Evolutionary conservation across 768 basidiomycete species (phyloP).

Genomic region (Thelephora aurantiotincta): DNA sequence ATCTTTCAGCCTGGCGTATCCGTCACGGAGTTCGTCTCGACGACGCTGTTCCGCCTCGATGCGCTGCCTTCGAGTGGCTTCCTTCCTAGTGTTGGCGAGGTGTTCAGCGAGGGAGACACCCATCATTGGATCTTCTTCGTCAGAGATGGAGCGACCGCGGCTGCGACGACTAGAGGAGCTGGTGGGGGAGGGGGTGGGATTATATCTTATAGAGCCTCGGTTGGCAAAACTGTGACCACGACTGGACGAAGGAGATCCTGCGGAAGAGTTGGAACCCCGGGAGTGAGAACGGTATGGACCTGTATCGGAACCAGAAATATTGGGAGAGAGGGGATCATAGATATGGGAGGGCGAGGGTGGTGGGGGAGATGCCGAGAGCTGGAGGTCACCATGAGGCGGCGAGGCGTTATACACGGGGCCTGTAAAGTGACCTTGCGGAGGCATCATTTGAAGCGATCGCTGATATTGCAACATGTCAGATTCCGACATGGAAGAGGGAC

Average conservation of each 20-base stretch:
- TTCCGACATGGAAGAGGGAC: constrained; percentile 37
- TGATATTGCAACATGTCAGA: constrained; percentile 52
- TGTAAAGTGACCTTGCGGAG: constrained; percentile 43
- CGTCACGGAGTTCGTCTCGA: constrained; percentile 80
- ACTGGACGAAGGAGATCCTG: constrained; percentile 67
- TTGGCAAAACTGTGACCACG: constrained; percentile 67
- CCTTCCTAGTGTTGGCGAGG: constrained; percentile 66
- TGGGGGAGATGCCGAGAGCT: constrained; percentile 42
- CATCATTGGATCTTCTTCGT: constrained; percentile 50
- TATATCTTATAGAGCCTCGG: constrained; percentile 53
- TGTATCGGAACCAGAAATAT: constrained; percentile 81
- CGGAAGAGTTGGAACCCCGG: constrained; percentile 43
- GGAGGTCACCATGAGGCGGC: constrained; percentile 53
- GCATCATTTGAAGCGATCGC: constrained; percentile 49
- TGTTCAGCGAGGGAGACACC: constrained; percentile 54
- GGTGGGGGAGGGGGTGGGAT: constrained; percentile 68
- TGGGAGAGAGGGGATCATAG: constrained; percentile 77
- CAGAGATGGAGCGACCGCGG: constrained; percentile 51
- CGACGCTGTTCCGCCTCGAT: constrained; percentile 87
- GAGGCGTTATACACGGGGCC: constrained; percentile 39
- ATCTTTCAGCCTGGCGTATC: constrained; percentile 79
- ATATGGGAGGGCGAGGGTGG: constrained; percentile 67
- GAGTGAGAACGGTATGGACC: constrained; percentile 48
- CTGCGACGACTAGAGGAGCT: constrained; percentile 59
- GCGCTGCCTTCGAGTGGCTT: constrained; percentile 70